Evolutionary conservation across 164 flowering plant species (phyloP).

Genomic region (Berberis thunbergii): DNA sequence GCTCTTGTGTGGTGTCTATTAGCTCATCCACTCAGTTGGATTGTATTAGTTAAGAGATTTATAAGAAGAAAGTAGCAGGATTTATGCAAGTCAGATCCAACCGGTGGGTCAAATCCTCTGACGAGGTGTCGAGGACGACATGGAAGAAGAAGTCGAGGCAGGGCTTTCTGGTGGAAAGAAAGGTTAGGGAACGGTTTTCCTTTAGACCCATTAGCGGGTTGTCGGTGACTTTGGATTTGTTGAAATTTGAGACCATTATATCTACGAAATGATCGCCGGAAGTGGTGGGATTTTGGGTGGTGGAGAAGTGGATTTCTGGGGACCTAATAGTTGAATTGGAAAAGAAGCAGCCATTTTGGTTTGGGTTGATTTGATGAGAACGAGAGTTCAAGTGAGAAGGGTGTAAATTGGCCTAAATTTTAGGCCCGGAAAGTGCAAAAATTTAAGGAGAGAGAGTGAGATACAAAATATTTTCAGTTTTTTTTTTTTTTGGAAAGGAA

Average conservation of each 20-base stretch:
- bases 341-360: too few species aligned
- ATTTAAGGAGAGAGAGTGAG: too few species aligned
- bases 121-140: slow-evolving; percentile 36
- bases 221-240: neutral
- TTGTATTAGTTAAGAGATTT: neutral
- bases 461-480: too few species aligned
- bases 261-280: neutral
- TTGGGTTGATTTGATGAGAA: too few species aligned
- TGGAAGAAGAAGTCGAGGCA: slow-evolving; percentile 65
- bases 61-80: slow-evolving; percentile 10
- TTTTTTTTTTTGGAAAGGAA: too few species aligned
- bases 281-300: neutral
- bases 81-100: slow-evolving; percentile 30
- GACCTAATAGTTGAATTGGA: too few species aligned
- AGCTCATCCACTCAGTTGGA: slow-evolving; percentile 17
- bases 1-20: neutral
- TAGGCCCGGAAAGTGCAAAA: too few species aligned
- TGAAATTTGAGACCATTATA: neutral
- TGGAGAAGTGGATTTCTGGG: neutral
- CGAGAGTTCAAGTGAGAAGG: too few species aligned
- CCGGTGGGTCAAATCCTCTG: slow-evolving; percentile 14
- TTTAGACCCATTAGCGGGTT: slow-evolving; percentile 20
- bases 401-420: too few species aligned
- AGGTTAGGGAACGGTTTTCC: slow-evolving; percentile 35
- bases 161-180: slow-evolving; percentile 33